Evolutionary conservation across 2,329 filamentous ascomycete species (phyloP).

Genomic region (Curvularia hawaiiensis): DNA sequence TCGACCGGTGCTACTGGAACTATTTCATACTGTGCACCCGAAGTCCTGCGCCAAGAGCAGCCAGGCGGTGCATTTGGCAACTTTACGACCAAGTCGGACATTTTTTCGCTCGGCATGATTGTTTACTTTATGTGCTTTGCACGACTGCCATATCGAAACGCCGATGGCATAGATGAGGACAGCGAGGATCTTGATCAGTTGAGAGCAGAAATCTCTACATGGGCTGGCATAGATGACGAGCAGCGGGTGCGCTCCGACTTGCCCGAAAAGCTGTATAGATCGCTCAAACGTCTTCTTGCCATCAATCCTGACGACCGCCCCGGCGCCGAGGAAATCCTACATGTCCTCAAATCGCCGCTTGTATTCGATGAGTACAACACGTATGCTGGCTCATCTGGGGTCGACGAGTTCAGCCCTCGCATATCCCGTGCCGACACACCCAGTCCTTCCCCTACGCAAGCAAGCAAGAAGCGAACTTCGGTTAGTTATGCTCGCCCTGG

Average conservation of each 20-base stretch:
- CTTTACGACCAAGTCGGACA: conserved; percentile 95
- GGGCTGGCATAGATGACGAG: conserved; percentile 85
- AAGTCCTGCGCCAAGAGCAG: conserved; percentile 74
- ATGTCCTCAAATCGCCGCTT: conserved; percentile 72
- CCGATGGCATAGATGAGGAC: conserved; percentile 86
- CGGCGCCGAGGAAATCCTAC: conserved; percentile 82
- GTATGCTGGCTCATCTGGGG: conserved; percentile 44
- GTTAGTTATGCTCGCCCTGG: conserved; percentile 37
- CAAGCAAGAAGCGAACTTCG: conserved; percentile 31
- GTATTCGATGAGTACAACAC: conserved; percentile 53
- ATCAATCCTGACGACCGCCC: conserved; percentile 78
- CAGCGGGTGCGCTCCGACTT: conserved; percentile 77
- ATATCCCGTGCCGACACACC: conserved; percentile 54
- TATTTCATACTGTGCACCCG: conserved; percentile 95
- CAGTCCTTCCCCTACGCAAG: conserved; percentile 36
- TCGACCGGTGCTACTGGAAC: conserved; percentile 95
- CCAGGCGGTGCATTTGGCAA: conserved; percentile 78
- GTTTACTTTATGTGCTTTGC: conserved; percentile 98
- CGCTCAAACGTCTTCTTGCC: conserved; percentile 80
- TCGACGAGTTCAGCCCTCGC: conserved; percentile 46
- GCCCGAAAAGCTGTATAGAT: conserved; percentile 81
- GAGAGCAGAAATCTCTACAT: conserved; percentile 81
- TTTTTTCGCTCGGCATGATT: conserved; percentile 99
- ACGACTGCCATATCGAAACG: conserved; percentile 80
- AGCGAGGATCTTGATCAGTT: conserved; percentile 87